Evolutionary conservation across 768 basidiomycete species (phyloP), one percentile per base, ranked within the genome.

Genomic region (Hebeloma cylindrosporum): DNA sequence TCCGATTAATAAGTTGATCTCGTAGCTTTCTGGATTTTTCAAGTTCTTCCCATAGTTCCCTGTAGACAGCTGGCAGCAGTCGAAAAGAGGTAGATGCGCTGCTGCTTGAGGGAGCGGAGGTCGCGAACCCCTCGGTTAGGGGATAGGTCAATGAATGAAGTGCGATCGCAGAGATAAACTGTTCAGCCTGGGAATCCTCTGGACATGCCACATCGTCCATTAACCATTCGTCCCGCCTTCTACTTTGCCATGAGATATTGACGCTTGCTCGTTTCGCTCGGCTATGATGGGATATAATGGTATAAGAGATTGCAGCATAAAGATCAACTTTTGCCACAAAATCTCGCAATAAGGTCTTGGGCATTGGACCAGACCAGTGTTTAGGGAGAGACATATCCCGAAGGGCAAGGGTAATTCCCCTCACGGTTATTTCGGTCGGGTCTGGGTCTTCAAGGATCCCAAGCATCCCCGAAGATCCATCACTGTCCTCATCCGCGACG

Each of bases 1-100:
- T 64, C 22, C 88, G 71, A 59, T 94, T 93, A 14, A 69, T 73
- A 14, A 59, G 61, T 48, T 91, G 83, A 43, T 86, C 82, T 23
- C 69, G 69, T 5, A 57, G 48, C 54, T 83, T 88, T 54, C 88
- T 74, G 20, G 70, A 66, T 3, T 53, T 60, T 56, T 93, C 93
- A 11, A 97, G 67, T 61, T 94, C 90, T 43, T 90, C 86, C 95
- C 95, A 99, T 13, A 99, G 69, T 62, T 93, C 88, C 50, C 93
- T 78, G 64, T 85, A 95, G 13, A 79, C 75, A 2, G 84, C 72
- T 7, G 95, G 92, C n/a, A 98, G 71, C 7, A 82, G 63, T 52
- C 90, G 74, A 63, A 89, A 88, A 53, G 84, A 88, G 1, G 88
- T 83, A 34, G 70, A 71, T 32, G 64, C 75, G 21, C 73, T 69